Conservation (phyloP, 495 filamentous ascomycete genomes). For the Talaromyces ruber region DNA sequence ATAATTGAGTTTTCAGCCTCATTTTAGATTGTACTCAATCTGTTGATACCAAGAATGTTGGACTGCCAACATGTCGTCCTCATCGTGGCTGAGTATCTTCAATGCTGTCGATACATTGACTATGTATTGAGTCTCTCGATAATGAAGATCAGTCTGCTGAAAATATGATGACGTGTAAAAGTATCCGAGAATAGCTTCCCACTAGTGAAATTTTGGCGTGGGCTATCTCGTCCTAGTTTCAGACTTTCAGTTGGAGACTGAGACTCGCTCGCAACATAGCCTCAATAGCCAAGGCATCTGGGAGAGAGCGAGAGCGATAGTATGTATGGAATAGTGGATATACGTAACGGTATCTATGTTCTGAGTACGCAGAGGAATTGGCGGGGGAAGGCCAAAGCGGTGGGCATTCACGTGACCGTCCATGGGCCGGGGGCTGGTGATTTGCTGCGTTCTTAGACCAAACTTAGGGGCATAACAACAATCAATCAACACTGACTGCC, state of each 20-base stretch:
- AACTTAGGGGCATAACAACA: neutral
- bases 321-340: neutral
- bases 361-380: neutral
- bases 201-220: neutral
- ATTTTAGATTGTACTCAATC: neutral
- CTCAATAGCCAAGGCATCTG: neutral
- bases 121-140: neutral
- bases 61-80: neutral
- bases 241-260: neutral
- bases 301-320: neutral
- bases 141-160: neutral
- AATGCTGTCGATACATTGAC: neutral
- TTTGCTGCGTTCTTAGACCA: neutral
- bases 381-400: neutral
- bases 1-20: neutral
- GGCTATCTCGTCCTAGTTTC: neutral
- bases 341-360: neutral
- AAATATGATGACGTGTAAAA: neutral
- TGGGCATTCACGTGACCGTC: neutral
- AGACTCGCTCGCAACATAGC: neutral
- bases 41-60: neutral
- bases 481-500: neutral
- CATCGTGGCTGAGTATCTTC: neutral
- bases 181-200: neutral
- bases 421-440: neutral